A percentile compares a stretch with the other conserved stretches of the same genome.
phyloP scores from a whole-genome alignment of 495 filamentous ascomycete species.

The Cladorrhinum samala region DNA sequence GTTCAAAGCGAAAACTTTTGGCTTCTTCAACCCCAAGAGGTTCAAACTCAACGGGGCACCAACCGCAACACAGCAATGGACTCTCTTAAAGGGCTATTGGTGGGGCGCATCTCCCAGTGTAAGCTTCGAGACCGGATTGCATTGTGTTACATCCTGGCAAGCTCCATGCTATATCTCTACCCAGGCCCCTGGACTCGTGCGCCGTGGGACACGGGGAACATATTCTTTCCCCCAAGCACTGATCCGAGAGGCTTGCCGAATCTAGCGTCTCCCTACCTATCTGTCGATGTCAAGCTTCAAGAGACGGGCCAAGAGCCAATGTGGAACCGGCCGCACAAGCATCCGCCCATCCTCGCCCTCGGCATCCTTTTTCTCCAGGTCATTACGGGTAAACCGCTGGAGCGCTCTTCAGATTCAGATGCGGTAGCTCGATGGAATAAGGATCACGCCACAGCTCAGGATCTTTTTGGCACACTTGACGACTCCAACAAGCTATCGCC shows the following conservation, averaged over 20 bases:
- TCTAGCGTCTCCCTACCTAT: background rate
- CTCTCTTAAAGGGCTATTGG: background rate
- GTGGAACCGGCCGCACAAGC: background rate
- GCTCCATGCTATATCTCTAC: background rate
- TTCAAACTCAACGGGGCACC: background rate
- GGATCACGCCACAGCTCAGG: background rate
- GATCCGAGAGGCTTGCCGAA: background rate
- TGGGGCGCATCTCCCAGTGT: background rate
- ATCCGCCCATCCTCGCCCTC: background rate
- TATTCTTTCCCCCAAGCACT: background rate
- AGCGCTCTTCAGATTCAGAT: background rate
- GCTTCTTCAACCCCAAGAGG: background rate
- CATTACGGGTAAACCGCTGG: background rate
- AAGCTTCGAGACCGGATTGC: background rate
- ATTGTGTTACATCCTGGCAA: background rate
- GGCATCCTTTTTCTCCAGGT: background rate
- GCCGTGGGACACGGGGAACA: background rate
- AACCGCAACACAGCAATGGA: background rate
- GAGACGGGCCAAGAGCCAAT: background rate
- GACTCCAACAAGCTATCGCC: background rate
- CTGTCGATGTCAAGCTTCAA: background rate
- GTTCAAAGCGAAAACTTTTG: background rate
- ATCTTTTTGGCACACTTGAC: background rate
- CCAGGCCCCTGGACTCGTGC: background rate
- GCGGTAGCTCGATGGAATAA: background rate